These are phyloP conservation scores for Colletotrichum lindemuthianum DNA, from an alignment of 2,329 filamentous ascomycete genomes.

Conservation along the genomic window DNA sequence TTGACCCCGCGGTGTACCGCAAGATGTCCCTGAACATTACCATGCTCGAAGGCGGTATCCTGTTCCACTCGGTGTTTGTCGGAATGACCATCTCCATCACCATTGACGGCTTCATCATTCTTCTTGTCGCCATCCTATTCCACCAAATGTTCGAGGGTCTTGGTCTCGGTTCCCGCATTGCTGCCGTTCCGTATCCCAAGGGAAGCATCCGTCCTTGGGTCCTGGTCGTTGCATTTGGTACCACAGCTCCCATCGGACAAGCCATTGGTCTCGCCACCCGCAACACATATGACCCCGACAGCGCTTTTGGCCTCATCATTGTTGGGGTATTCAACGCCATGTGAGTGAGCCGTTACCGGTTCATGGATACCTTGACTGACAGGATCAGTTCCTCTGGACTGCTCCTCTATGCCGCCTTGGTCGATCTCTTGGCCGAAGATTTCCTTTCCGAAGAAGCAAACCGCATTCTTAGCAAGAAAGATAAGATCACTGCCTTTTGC, in stretches of 20 bases:
- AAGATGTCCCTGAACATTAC: slow-evolving; percentile 78
- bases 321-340: slow-evolving; percentile 75
- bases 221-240: slow-evolving; percentile 71
- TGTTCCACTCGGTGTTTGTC: slow-evolving; percentile 83
- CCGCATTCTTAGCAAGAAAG: slow-evolving; percentile 59
- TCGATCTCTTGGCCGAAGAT: slow-evolving; percentile 72
- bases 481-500: slow-evolving; percentile 63
- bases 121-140: slow-evolving; percentile 76
- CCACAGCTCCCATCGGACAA: slow-evolving; percentile 84
- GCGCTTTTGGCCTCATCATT: slow-evolving; percentile 71
- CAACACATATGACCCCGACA: slow-evolving; percentile 69
- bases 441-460: slow-evolving; percentile 69
- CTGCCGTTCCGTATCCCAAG: slow-evolving; percentile 69
- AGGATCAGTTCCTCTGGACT: slow-evolving; percentile 64
- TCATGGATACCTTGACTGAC: not conserved
- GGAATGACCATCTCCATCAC: slow-evolving; percentile 78
- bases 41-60: slow-evolving; percentile 79
- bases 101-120: slow-evolving; percentile 72
- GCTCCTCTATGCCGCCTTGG: slow-evolving; percentile 69
- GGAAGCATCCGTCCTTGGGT: slow-evolving; percentile 68
- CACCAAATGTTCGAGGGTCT: slow-evolving; percentile 78
- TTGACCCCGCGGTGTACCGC: slow-evolving; percentile 60
- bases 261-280: slow-evolving; percentile 70
- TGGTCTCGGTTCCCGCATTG: slow-evolving; percentile 76
- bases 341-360: slow-evolving; percentile 46